A percentile compares a stretch with the other conserved stretches of the same genome.
phyloP scores from a whole-genome alignment of 2,329 filamentous ascomycete genomes.

The Paraphaeosphaeria sporulosa region DNA sequence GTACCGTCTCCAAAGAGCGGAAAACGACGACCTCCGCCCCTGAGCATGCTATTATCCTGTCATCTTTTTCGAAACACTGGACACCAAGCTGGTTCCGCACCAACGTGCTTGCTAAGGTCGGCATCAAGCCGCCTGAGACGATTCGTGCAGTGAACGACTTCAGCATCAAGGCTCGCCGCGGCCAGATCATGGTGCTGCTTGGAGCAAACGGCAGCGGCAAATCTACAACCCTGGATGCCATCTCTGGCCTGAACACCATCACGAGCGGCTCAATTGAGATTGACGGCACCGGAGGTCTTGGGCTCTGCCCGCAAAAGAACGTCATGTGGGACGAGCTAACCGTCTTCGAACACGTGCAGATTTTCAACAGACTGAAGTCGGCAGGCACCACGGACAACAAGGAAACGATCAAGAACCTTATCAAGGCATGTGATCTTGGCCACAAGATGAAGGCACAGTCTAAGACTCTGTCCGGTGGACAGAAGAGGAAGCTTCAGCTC shows the following conservation, averaged over 20 bases:
- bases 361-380: slow-evolving; percentile 85
- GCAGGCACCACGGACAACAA: slow-evolving; percentile 59
- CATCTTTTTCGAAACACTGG: slow-evolving; percentile 81
- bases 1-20: slow-evolving; percentile 68
- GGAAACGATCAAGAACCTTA: slow-evolving; percentile 68
- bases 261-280: slow-evolving; percentile 80
- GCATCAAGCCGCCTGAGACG: slow-evolving; percentile 61
- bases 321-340: slow-evolving; percentile 91
- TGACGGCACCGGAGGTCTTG: slow-evolving; percentile 79
- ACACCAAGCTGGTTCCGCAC: slow-evolving; percentile 67
- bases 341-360: slow-evolving; percentile 81
- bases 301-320: slow-evolving; percentile 91
- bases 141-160: slow-evolving; percentile 82
- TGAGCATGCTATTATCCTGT: slow-evolving; percentile 70
- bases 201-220: slow-evolving; percentile 93
- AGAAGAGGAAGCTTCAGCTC: slow-evolving; percentile 90
- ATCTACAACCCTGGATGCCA: slow-evolving; percentile 86
- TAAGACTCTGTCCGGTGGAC: slow-evolving; percentile 84
- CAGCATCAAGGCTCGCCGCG: slow-evolving; percentile 73
- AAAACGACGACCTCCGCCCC: slow-evolving; percentile 52
- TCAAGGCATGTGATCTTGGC: slow-evolving; percentile 75
- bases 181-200: slow-evolving; percentile 84
- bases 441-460: slow-evolving; percentile 76
- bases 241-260: slow-evolving; percentile 80
- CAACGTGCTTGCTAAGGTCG: slow-evolving; percentile 55